Percentiles rank a stretch among this genome's conserved stretches.
These are phyloP conservation scores for Austroboletus rostrupii DNA, from an alignment of 1,284 basidiomycete species.

Conservation along the genomic window DNA sequence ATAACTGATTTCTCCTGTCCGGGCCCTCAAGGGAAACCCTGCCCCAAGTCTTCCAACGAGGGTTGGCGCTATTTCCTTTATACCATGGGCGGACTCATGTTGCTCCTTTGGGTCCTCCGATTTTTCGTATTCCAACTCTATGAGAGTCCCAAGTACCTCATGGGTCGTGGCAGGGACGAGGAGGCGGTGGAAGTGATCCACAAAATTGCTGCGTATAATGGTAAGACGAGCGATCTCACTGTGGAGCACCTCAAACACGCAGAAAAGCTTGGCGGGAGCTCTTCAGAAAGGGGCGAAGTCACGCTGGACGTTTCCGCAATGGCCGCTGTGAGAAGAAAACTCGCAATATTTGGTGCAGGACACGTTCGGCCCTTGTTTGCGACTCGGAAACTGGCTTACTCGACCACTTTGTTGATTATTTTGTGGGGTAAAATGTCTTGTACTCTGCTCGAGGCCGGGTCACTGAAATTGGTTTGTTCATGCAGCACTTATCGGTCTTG, in stretches of 20 bases:
- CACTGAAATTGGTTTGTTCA: slow-evolving; percentile 1
- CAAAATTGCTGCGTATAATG: slow-evolving; percentile 68
- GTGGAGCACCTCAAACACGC: slow-evolving; percentile 43
- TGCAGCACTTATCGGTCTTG: slow-evolving; percentile 69
- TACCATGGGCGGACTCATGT: slow-evolving; percentile 58
- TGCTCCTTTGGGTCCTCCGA: slow-evolving; percentile 61
- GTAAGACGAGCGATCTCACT: slow-evolving; percentile 41
- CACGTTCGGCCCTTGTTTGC: slow-evolving; percentile 60
- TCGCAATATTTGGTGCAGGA: slow-evolving; percentile 41
- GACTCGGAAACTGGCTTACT: slow-evolving; percentile 58
- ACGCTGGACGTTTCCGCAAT: slow-evolving; percentile 34
- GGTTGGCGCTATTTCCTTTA: slow-evolving; percentile 75
- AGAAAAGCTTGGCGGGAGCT: slow-evolving; percentile 16
- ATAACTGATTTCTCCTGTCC: slow-evolving; percentile 59
- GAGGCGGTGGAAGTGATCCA: slow-evolving; percentile 71
- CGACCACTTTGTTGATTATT: slow-evolving; percentile 55
- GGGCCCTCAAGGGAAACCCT: slow-evolving; percentile 33
- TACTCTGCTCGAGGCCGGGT: not conserved
- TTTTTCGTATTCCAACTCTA: slow-evolving; percentile 73
- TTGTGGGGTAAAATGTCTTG: slow-evolving; percentile 51
- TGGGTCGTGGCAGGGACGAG: slow-evolving; percentile 66
- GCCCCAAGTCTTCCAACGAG: slow-evolving; percentile 45
- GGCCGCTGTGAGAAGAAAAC: slow-evolving; percentile 39
- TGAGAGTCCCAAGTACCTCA: slow-evolving; percentile 75
- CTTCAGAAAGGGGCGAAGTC: slow-evolving; percentile 15